Percentiles rank a stretch among this genome's conserved stretches.
These are phyloP conservation scores for Parietaria judaica DNA, from an alignment of 306 rosid species.

Conservation along the genomic window DNA sequence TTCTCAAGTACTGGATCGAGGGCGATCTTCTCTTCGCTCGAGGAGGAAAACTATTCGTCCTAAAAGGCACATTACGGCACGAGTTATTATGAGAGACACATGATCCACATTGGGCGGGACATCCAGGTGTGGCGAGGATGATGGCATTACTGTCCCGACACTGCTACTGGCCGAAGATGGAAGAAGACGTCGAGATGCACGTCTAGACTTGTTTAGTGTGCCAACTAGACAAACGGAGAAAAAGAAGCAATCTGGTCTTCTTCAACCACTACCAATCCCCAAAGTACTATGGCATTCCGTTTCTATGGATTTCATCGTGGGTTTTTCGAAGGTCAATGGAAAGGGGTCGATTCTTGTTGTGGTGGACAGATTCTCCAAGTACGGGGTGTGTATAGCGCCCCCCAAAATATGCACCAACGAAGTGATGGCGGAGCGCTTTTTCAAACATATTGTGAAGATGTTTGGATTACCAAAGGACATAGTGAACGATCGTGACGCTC, in stretches of 20 bases:
- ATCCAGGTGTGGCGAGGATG: not conserved
- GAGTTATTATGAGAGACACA: not conserved
- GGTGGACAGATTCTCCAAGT: too few relatives aligned
- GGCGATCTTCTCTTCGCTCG: not conserved
- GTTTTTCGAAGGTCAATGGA: too few relatives aligned
- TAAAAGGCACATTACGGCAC: too few relatives aligned
- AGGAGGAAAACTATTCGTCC: too few relatives aligned
- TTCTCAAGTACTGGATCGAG: not conserved
- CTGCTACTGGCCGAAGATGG: not conserved
- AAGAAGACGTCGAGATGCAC: not conserved
- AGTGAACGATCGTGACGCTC: too few relatives aligned
- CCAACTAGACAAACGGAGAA: not conserved
- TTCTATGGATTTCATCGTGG: too few relatives aligned
- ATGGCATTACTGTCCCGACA: too few relatives aligned
- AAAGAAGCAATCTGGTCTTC: not conserved
- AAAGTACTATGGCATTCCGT: too few relatives aligned
- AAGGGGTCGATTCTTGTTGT: too few relatives aligned
- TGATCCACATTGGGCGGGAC: not conserved
- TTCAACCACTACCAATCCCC: too few relatives aligned
- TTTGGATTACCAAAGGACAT: too few relatives aligned
- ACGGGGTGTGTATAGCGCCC: not conserved
- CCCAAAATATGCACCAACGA: not conserved
- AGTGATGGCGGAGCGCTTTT: not conserved
- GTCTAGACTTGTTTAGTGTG: not conserved
- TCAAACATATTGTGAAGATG: too few relatives aligned